These are phyloP conservation scores for Coemansia sp. DNA, from an alignment of 192 early-diverging fungal species.

Conservation along the genomic window DNA sequence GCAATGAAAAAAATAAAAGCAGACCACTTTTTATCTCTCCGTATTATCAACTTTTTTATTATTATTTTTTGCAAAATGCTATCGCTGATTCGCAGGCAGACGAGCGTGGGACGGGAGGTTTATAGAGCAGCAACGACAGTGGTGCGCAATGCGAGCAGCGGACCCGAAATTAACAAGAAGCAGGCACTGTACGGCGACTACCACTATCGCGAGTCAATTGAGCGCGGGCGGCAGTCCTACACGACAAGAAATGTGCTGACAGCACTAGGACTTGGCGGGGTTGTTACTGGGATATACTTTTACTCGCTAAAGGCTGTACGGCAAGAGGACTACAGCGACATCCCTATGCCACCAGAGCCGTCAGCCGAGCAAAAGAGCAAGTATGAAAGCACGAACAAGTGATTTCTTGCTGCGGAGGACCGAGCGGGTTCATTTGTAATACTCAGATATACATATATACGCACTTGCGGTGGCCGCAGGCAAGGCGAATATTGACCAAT, in stretches of 20 bases:
- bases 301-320: conserved; percentile 75
- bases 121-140: neutral
- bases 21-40: neutral
- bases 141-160: conserved; percentile 5
- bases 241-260: conserved; percentile 28
- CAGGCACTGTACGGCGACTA: conserved; percentile 38
- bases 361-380: conserved; percentile 34
- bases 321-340: conserved; percentile 80
- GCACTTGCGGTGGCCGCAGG: neutral
- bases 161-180: neutral
- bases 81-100: conserved; percentile 11
- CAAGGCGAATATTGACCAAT: neutral
- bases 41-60: neutral
- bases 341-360: conserved; percentile 64
- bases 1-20: neutral
- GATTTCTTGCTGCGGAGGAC: neutral
- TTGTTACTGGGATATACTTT: conserved; percentile 52
- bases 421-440: neutral
- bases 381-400: conserved; percentile 12
- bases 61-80: neutral
- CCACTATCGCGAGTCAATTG: conserved; percentile 48
- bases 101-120: neutral
- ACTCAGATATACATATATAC: neutral
- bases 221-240: conserved; percentile 50
- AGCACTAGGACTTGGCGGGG: conserved; percentile 27